Percentiles rank a stretch among this genome's conserved stretches.
These are phyloP conservation scores for Coemansia sp. DNA, from an alignment of 192 early-diverging fungal species.

Conservation along the genomic window DNA sequence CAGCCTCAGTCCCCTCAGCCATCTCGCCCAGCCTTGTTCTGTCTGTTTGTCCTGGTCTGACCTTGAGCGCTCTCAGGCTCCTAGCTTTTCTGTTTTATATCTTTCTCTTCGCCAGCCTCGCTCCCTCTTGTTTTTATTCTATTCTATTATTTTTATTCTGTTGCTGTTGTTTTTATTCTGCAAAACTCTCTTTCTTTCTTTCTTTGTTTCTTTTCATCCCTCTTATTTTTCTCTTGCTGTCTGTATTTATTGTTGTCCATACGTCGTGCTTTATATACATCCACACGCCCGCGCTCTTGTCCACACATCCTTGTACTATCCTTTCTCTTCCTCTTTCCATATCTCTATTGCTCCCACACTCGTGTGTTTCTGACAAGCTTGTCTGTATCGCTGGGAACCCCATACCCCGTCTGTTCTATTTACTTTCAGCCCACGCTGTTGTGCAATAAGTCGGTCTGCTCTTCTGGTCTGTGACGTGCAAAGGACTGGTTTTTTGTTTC, in stretches of 20 bases:
- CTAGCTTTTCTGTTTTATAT: not conserved
- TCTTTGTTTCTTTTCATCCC: not conserved
- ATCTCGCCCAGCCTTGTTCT: not conserved
- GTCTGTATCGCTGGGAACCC: not conserved
- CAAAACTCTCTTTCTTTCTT: not conserved
- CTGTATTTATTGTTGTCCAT: slow-evolving; percentile 3
- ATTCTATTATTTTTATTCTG: not conserved
- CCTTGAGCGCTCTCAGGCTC: not conserved
- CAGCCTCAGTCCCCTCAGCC: not conserved
- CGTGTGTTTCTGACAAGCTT: not conserved
- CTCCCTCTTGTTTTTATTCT: slow-evolving; percentile 3
- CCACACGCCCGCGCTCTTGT: not conserved
- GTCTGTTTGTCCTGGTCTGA: not conserved
- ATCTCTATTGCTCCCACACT: too few relatives aligned
- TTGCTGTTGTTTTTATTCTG: not conserved
- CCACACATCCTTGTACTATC: slow-evolving; percentile 6
- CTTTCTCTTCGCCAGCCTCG: not conserved
- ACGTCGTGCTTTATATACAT: not conserved
- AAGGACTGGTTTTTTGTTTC: too few relatives aligned
- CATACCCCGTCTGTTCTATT: too few relatives aligned
- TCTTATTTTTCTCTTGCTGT: not conserved
- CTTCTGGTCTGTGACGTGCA: too few relatives aligned
- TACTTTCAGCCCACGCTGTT: too few relatives aligned
- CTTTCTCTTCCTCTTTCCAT: slow-evolving; percentile 7
- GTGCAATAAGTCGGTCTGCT: too few relatives aligned